Evolutionary conservation across 306 rosid genomes (phyloP).

Genomic region (Rubus idaeus): DNA sequence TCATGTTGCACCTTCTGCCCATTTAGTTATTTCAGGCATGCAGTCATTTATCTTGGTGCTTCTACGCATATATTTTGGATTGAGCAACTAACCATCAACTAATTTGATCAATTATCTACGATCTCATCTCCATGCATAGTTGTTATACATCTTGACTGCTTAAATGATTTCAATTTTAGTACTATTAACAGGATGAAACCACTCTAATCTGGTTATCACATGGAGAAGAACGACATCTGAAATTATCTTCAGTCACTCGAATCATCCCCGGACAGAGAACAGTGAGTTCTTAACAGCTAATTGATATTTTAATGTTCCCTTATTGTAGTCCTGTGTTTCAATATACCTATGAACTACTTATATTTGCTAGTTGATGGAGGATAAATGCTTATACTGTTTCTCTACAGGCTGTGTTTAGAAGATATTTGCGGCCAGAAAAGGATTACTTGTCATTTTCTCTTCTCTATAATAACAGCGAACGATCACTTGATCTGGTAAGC

Average conservation of each 20-base stretch:
- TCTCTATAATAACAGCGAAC: slow-evolving; percentile 66
- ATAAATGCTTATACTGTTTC: slow-evolving; percentile 11
- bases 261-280: slow-evolving; percentile 93
- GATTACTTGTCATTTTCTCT: slow-evolving; percentile 89
- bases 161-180: slow-evolving; percentile 44
- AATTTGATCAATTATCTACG: slow-evolving; percentile 6
- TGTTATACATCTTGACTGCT: slow-evolving; percentile 16
- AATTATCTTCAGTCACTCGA: slow-evolving; percentile 52
- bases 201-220: slow-evolving; percentile 74
- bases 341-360: background rate
- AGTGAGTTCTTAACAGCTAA: slow-evolving; percentile 48
- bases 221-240: slow-evolving; percentile 72
- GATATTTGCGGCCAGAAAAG: slow-evolving; percentile 92
- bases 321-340: background rate
- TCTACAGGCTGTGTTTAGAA: slow-evolving; percentile 84
- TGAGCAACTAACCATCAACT: background rate
- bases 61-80: background rate
- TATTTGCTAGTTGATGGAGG: slow-evolving; percentile 4
- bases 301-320: background rate
- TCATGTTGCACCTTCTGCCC: background rate
- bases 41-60: background rate
- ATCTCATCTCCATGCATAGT: slow-evolving; percentile 10
- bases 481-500: slow-evolving; percentile 92
- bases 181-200: slow-evolving; percentile 76
- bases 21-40: background rate